Base-by-base conservation (phyloP, 305 asterid species). In the Rubia tinctorum region DNA sequence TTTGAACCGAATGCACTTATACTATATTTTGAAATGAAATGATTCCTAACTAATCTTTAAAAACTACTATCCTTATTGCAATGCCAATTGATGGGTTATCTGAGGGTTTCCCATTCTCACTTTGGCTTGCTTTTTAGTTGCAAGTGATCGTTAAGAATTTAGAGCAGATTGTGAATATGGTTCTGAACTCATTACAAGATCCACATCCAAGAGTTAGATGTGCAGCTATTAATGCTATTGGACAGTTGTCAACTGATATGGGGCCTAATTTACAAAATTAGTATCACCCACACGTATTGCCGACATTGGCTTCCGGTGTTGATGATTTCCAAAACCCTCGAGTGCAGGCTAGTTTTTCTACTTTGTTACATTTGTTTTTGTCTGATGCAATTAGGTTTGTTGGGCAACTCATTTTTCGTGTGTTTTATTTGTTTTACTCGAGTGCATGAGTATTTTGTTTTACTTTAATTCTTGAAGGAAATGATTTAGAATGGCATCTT, bases 181-280 rank as follows among this genome's bases (percentile, higher is more conserved):
- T 93, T 71, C 79, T 93, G 83, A 89, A 81, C 80, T 91, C 96
- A 45, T 91, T 93, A 78, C 97, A 91, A 86, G 95, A 93, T 79
- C 95, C 97, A 76, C 98, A 93, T 71, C 95, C 98, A 30, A 96
- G 97, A 25, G 98, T 88, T 72, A 85, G 97, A 68, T 91, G 97
- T 96, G 95, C 97, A 30, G 93, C 97, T 55, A 91, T 91, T 60
- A 91, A 91, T 80, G 96, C 97, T 69, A 84, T 91, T 76, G 97
- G 97, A 75, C 96, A 91, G 84, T 82, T 90, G 40, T 89, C 97
- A 53, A 91, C 97, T 25, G 97, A 91, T 81, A 80, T 91, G 82
- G 97, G 97, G 67, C 97, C 97, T 27, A 96, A 91, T 76, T 82
- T 91, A 86, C 97, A 91, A 87, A 85, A 83, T 70, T 88, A 90